phyloP scores from a whole-genome alignment of 345 rosid species.

The Dipteronia dyeriana region DNA sequence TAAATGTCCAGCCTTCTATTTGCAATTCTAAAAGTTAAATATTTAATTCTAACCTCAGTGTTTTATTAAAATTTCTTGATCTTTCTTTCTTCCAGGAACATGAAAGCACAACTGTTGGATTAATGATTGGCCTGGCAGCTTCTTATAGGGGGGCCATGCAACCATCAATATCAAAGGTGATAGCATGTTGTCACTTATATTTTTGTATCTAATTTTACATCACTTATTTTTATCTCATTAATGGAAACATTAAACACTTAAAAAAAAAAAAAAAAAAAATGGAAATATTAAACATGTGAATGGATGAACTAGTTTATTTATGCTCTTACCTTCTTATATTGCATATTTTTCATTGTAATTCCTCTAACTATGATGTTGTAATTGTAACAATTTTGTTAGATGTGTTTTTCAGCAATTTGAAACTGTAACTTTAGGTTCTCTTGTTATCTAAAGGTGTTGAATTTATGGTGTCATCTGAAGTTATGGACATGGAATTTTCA shows the following conservation, averaged over 20 bases:
- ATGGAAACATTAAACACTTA: not conserved
- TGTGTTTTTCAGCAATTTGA: not conserved
- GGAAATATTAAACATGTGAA: not conserved
- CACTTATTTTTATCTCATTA: not conserved
- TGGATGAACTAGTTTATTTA: not conserved
- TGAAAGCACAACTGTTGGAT: slow-evolving; percentile 88
- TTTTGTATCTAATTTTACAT: slow-evolving; percentile 10
- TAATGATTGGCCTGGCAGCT: slow-evolving; percentile 97
- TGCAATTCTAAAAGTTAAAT: not conserved
- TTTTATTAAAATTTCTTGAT: slow-evolving; percentile 23
- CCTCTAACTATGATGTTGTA: not conserved
- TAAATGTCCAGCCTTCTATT: not conserved
- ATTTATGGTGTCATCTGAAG: not conserved
- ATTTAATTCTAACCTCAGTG: slow-evolving; percentile 17
- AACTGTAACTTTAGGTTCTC: not conserved
- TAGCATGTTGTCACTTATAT: not conserved
- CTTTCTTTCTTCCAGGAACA: slow-evolving; percentile 57
- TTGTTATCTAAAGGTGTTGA: slow-evolving; percentile 3
- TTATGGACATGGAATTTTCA: not conserved
- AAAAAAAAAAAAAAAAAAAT: not conserved
- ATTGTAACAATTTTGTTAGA: not conserved
- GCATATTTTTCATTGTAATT: not conserved
- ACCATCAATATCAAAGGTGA: slow-evolving; percentile 87
- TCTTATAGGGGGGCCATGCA: slow-evolving; percentile 95
- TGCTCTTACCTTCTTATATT: slow-evolving; percentile 2